Evolutionary conservation across 2,329 filamentous ascomycete species (phyloP).

Genomic region (Epichloe festucae): DNA sequence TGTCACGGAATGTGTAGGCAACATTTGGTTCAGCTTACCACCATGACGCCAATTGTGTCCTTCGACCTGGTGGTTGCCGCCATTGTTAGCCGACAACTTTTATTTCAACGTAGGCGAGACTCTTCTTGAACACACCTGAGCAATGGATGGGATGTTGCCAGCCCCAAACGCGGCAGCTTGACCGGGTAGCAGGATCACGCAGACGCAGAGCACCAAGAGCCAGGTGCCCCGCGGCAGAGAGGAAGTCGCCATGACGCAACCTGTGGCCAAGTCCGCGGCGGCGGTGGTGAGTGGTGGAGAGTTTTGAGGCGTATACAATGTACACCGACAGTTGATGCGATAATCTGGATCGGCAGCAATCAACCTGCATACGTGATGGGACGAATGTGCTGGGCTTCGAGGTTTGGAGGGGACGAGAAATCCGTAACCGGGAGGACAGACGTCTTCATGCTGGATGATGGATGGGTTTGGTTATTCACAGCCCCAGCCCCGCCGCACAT

Average conservation of each 20-base stretch:
- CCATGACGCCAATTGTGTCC: conserved; percentile 60
- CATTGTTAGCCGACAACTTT: neutral
- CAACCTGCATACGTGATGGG: neutral
- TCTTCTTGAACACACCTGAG: conserved; percentile 24
- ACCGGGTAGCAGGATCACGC: conserved; percentile 44
- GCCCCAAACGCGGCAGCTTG: conserved; percentile 52
- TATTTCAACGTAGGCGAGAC: neutral
- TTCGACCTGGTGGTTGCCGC: conserved; percentile 36
- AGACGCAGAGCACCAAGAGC: conserved; percentile 38
- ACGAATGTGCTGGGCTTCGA: neutral
- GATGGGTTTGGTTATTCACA: neutral
- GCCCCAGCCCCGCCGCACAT: neutral
- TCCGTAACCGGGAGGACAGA: neutral
- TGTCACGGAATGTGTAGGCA: neutral
- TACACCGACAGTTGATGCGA: neutral
- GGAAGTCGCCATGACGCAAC: conserved; percentile 33
- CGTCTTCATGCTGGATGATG: neutral
- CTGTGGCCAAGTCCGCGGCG: conserved; percentile 3
- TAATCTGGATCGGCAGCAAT: neutral
- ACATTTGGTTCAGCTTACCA: conserved; percentile 24
- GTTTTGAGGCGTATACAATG: neutral
- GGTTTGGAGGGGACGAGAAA: neutral
- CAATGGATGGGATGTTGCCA: conserved; percentile 57
- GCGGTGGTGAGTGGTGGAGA: neutral
- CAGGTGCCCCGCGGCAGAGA: conserved; percentile 33